Base-by-base conservation (phyloP, 768 basidiomycete genomes). In the Termitomyces sp. region DNA sequence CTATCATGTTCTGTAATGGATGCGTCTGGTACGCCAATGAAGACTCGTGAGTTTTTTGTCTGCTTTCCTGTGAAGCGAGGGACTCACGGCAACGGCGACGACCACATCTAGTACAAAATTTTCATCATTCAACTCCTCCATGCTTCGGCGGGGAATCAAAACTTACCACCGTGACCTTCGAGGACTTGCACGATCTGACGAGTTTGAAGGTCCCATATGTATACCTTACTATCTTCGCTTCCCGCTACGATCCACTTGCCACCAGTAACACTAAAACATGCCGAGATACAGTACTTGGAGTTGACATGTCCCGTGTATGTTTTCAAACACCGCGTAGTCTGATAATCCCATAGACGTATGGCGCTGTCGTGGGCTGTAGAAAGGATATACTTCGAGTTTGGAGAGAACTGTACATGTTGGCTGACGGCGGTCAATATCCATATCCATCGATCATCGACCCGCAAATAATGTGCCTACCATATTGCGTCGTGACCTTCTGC, bases 341-440 rank as follows among this genome's bases (percentile, higher is more conserved):
- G 92, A 71, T 94, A 96, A 68, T 97, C 93, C 95, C 96, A 98
- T 4, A 99, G 77, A 1, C 96, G 87, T 63, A 98, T 93, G 0
- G 90, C 88, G 59, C 88, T 93, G 68, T 98, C 95, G 68, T 98
- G 89, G 0, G 96, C 92, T 0, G 94, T 92, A 1, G 94, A 94
- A 54, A 99, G 81, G 55, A 99, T 89, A 73, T 93, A 95, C 73
- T 91, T 92, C 7, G 93, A 94, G 67, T 97, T 97, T 9, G 96
- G 96, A 0, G 95, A 95, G 75, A 99, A 98, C 66, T 89, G 85
- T 16, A 95, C 93, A 67, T 90, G 89, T 73, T 95, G 93, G 61
- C 93, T 93, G 67, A 49, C 6, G 36, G 12, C 12, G 13, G n/a
- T 6, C 12, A 33, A 38, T 20, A 36, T 52, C 44, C 23, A 38